A percentile compares a stretch with the other conserved stretches of the same genome.
These are phyloP conservation scores for Pichia norvegensis DNA, from an alignment of 1,139 yeast genomes.

Conservation along the genomic window DNA sequence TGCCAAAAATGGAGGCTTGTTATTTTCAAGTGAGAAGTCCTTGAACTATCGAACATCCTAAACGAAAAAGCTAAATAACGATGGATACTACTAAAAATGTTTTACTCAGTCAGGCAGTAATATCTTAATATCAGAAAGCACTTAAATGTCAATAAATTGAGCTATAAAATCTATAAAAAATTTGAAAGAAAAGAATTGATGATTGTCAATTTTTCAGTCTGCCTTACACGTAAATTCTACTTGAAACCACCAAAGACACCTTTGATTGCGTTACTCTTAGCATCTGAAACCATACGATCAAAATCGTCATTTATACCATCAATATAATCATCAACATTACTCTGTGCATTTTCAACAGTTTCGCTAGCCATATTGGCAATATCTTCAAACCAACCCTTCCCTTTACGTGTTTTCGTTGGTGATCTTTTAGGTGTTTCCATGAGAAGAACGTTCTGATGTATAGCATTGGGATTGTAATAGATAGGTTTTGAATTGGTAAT, in stretches of 20 bases:
- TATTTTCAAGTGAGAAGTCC: too few relatives aligned
- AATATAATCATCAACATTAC: constrained; percentile 21
- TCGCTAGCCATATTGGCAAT: constrained; percentile 17
- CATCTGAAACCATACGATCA: constrained; percentile 24
- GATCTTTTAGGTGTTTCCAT: constrained; percentile 15
- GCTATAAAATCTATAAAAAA: background rate
- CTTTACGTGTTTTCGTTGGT: background rate
- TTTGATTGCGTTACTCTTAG: constrained; percentile 25
- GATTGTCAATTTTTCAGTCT: too few relatives aligned
- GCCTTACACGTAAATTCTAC: too few relatives aligned
- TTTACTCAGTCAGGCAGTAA: too few relatives aligned
- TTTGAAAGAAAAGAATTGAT: too few relatives aligned
- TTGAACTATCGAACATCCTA: too few relatives aligned
- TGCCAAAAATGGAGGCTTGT: too few relatives aligned
- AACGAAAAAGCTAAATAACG: too few relatives aligned
- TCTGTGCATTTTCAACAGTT: constrained; percentile 20
- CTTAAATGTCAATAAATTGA: too few relatives aligned
- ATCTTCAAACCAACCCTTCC: constrained; percentile 16
- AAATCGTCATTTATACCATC: constrained; percentile 25
- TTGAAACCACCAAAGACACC: constrained; percentile 18
- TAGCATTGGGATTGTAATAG: constrained; percentile 27
- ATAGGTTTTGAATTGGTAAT: constrained; percentile 23
- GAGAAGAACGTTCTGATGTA: constrained; percentile 24
- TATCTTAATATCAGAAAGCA: too few relatives aligned
- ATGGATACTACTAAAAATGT: too few relatives aligned